These are phyloP conservation scores for Leucocoprinus birnbaumii DNA, from an alignment of 768 basidiomycete genomes.

Conservation along the genomic window DNA sequence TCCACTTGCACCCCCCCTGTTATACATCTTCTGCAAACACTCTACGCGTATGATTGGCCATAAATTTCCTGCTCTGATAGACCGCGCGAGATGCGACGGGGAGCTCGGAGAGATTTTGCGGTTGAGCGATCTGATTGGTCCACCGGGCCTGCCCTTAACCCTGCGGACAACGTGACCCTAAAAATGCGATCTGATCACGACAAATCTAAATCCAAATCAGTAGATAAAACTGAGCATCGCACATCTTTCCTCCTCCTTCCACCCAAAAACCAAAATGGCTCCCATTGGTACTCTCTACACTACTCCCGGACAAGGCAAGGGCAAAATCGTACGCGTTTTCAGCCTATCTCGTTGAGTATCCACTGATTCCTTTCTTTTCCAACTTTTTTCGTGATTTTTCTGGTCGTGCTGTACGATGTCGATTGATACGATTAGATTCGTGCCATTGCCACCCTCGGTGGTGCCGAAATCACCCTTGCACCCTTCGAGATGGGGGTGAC, in stretches of 20 bases:
- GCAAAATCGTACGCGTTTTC: slow-evolving; percentile 17
- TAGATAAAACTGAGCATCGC: slow-evolving; percentile 3
- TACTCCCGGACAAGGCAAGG: slow-evolving; percentile 12
- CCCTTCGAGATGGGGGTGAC: slow-evolving; percentile 59
- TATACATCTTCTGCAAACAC: too few species aligned
- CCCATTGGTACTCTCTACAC: slow-evolving; percentile 17
- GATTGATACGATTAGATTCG: slow-evolving; percentile 31
- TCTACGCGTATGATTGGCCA: too few species aligned
- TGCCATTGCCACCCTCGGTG: slow-evolving; percentile 59
- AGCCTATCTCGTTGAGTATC: not conserved
- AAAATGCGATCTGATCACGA: slow-evolving; percentile 7
- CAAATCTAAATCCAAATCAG: slow-evolving; percentile 3
- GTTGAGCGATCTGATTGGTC: not conserved
- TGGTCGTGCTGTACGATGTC: not conserved
- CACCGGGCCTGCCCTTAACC: slow-evolving; percentile 2
- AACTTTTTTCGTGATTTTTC: not conserved
- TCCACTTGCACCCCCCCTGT: too few species aligned
- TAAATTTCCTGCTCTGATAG: too few species aligned
- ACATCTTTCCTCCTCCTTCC: not conserved
- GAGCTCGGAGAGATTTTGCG: not conserved
- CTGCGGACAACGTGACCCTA: slow-evolving; percentile 3
- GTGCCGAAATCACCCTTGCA: slow-evolving; percentile 53
- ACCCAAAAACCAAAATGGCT: slow-evolving; percentile 15
- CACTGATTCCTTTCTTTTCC: not conserved
- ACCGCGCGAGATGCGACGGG: too few species aligned